Evolutionary conservation across 129 eudicot species (phyloP).

Genomic region (Tagetes erecta): DNA sequence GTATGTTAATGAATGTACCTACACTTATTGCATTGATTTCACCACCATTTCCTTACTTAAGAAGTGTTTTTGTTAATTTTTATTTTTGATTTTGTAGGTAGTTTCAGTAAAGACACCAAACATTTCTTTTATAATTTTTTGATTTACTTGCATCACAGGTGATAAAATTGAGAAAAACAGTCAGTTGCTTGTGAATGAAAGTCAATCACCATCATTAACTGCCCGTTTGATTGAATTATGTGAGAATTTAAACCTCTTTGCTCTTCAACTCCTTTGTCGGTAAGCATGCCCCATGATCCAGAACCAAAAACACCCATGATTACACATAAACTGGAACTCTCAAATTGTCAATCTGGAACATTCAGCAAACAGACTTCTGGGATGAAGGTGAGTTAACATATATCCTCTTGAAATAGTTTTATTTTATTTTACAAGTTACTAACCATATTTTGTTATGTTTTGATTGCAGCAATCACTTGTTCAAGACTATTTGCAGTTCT

Average conservation of each 20-base stretch:
- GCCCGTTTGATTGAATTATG: slow-evolving; percentile 48
- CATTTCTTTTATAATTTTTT: slow-evolving; percentile 1
- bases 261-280: slow-evolving; percentile 46
- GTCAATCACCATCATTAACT: slow-evolving; percentile 64
- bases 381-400: slow-evolving; percentile 57
- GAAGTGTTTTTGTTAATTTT: not conserved
- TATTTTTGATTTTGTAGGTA: slow-evolving; percentile 36
- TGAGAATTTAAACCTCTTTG: slow-evolving; percentile 40
- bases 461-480: slow-evolving; percentile 68
- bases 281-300: slow-evolving; percentile 28
- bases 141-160: slow-evolving; percentile 30
- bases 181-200: slow-evolving; percentile 17
- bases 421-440: slow-evolving; percentile 2
- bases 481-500: slow-evolving; percentile 54
- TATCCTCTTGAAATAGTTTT: not conserved
- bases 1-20: slow-evolving; percentile 28
- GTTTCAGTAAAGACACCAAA: slow-evolving; percentile 22
- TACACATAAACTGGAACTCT: slow-evolving; percentile 27
- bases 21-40: not conserved
- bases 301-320: slow-evolving; percentile 69
- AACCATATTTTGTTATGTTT: not conserved
- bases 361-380: slow-evolving; percentile 56
- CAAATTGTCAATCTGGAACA: slow-evolving; percentile 48
- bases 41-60: not conserved
- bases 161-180: slow-evolving; percentile 23